Base-by-base conservation (phyloP, 2,329 filamentous ascomycete species). In the Hansfordia pulvinata region DNA sequence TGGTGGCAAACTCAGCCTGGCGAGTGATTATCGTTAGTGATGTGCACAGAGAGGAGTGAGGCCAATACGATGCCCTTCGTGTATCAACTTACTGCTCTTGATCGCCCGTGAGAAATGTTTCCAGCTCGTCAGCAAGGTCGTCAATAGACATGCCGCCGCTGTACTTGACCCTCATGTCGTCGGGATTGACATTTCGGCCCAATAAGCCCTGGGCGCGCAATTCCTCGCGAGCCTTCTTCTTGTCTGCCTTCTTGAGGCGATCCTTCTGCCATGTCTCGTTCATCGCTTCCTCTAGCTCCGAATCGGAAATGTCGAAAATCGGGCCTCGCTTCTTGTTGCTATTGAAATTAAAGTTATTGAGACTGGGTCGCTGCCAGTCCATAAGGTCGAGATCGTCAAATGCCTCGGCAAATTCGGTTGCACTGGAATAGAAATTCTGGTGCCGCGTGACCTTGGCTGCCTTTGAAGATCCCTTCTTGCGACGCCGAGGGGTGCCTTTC, bases 361-460 rank as follows among this genome's bases (percentile, higher is more conserved):
- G 49, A 28, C 73, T 83, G 2, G 76, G 73, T 15, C 75, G 64
- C 10, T 80, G 68, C 53, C 80, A 83, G 42, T 93, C 82, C 76
- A 90, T 88, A 23, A 92, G 60, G 43, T 93, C 84, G 35, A 93
- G 76, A 7, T 73, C 79, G 33, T 77, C 72, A 33, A 72, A 68
- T 2, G 52, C 53, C 30, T 75, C 49, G 8, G 54, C 52, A 35
- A 60, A 49, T 18, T 50, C 42, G 13, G 49, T 48, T 17, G 59
- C 58, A 30, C 46, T 58, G 6, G 52, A 50, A 27, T 51, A 55
- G 24, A 47, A 40, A 9, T 49, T 49, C 17, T 41, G 39, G 14
- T 35, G 38, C 27, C 40, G 38, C n/a, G 42, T 30, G 6, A 46
- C 33, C 25, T 34, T 40, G 5, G 35, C 36, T 25, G 29, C 40